phyloP scores from a whole-genome alignment of 2,329 filamentous ascomycete genomes.

The Penicillium janthinellum region DNA sequence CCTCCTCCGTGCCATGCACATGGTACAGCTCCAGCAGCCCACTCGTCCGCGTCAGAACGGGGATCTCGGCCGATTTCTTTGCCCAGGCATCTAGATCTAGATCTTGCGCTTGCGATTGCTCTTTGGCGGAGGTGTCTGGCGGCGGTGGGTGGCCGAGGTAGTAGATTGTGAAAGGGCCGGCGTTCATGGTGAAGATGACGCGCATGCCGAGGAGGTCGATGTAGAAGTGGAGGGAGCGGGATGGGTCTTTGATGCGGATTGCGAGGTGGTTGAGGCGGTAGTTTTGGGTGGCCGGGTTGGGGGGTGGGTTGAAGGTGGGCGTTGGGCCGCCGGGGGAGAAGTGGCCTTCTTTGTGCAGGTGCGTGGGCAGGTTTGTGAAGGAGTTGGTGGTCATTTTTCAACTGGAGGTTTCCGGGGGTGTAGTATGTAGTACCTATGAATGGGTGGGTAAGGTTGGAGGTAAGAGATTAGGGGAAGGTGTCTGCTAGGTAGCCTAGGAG shows the following conservation, averaged over 20 bases:
- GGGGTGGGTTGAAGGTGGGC: constrained; percentile 32
- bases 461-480: too few species aligned
- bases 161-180: constrained; percentile 45
- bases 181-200: constrained; percentile 43
- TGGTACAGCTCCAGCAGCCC: constrained; percentile 43
- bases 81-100: constrained; percentile 30
- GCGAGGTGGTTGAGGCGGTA: constrained; percentile 45
- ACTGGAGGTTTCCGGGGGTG: too few species aligned
- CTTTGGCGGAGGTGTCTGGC: constrained; percentile 17
- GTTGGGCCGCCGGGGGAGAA: constrained; percentile 36
- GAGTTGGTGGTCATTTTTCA: constrained; percentile 12
- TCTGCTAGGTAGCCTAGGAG: too few species aligned
- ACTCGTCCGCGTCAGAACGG: constrained; percentile 32
- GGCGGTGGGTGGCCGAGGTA: constrained; percentile 44
- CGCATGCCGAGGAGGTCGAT: constrained; percentile 44
- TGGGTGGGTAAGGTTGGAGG: too few species aligned
- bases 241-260: constrained; percentile 40
- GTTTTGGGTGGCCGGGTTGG: constrained; percentile 31
- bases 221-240: constrained; percentile 41
- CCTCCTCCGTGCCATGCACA: constrained; percentile 40
- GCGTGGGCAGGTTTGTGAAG: constrained; percentile 18
- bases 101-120: constrained; percentile 29
- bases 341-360: constrained; percentile 25
- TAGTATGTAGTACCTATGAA: too few species aligned
- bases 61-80: constrained; percentile 28